Conservation (phyloP, 352 stramenopile species). For the Globisporangium heterothallicum region DNA sequence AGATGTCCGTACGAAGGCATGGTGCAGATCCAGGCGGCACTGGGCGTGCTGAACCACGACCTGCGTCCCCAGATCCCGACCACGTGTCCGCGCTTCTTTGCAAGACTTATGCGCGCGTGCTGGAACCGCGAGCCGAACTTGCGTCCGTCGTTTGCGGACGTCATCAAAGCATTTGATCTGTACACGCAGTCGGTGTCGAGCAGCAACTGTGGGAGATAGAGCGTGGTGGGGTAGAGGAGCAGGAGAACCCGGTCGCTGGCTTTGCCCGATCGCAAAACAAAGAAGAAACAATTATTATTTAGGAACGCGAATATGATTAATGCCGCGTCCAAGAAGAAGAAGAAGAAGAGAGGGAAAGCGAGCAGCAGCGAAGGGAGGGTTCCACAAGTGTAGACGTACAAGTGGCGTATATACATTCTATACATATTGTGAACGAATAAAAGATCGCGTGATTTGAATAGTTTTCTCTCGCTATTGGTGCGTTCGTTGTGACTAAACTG, state of each 20-base stretch:
- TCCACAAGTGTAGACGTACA: too few species aligned
- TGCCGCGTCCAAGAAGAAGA: constrained; percentile 4
- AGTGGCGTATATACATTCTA: too few species aligned
- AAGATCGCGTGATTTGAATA: too few species aligned
- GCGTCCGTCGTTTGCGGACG: constrained; percentile 63
- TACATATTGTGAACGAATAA: too few species aligned
- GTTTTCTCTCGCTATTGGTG: too few species aligned
- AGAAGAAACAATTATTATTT: constrained; percentile 9
- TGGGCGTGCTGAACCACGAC: constrained; percentile 78
- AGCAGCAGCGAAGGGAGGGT: too few species aligned
- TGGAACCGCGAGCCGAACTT: constrained; percentile 68
- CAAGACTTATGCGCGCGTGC: constrained; percentile 70
- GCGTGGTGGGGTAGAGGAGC: constrained; percentile 1
- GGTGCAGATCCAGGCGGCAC: constrained; percentile 81
- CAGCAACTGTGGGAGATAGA: constrained; percentile 9
- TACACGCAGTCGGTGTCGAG: constrained; percentile 17
- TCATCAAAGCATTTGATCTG: constrained; percentile 51
- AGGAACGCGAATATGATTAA: background rate
- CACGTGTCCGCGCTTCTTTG: constrained; percentile 61
- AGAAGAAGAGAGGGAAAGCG: background rate
- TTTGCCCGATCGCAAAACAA: too few species aligned
- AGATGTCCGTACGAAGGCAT: constrained; percentile 88
- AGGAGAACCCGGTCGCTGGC: too few species aligned
- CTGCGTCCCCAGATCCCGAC: constrained; percentile 58
- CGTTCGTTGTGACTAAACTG: too few species aligned